Evolutionary conservation across 1,284 basidiomycete species (phyloP).

Genomic region (Lentinula novae-zelandiae): DNA sequence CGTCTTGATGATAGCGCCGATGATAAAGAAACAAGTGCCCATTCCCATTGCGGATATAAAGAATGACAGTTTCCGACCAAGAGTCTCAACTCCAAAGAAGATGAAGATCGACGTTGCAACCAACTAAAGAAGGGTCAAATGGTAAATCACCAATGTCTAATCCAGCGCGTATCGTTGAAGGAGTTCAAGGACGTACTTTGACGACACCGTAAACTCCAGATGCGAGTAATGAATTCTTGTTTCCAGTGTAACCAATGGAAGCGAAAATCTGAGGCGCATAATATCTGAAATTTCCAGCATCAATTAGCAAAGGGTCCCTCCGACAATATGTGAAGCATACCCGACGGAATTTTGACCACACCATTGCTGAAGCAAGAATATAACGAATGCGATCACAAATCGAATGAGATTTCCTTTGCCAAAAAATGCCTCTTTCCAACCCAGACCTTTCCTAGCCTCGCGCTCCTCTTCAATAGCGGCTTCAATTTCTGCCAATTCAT

Average conservation of each 20-base stretch:
- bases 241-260: constrained; percentile 54
- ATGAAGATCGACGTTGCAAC: constrained; percentile 43
- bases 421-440: constrained; percentile 53
- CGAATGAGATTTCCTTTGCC: constrained; percentile 60
- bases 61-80: constrained; percentile 58
- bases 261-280: constrained; percentile 53
- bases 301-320: neutral
- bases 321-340: constrained; percentile 32
- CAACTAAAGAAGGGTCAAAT: constrained; percentile 33
- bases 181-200: neutral
- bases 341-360: constrained; percentile 62
- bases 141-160: neutral
- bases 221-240: constrained; percentile 56
- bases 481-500: constrained; percentile 54
- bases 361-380: constrained; percentile 65
- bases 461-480: constrained; percentile 52
- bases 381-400: constrained; percentile 60
- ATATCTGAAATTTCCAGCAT: constrained; percentile 30
- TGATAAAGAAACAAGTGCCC: constrained; percentile 65
- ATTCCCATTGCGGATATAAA: constrained; percentile 63
- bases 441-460: constrained; percentile 42
- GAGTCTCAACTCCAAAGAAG: constrained; percentile 54
- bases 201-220: constrained; percentile 71
- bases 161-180: neutral
- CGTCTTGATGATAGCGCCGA: constrained; percentile 62